phyloP scores from a whole-genome alignment of 345 rosid species.

The Brassica juncea region DNA sequence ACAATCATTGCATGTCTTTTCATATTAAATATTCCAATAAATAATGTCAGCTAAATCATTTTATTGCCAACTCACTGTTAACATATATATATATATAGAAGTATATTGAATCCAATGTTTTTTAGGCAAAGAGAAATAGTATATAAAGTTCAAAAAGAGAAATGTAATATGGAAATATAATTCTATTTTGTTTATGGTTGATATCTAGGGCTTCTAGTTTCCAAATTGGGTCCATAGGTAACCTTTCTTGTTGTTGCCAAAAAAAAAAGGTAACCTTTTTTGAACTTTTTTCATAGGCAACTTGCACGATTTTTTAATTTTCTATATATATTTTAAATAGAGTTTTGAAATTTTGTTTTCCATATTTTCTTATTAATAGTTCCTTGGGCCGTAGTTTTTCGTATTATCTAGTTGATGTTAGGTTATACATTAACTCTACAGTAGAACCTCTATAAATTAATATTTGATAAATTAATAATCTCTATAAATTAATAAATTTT shows the following conservation, averaged over 20 bases:
- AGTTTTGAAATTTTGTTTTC: background rate
- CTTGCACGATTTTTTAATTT: background rate
- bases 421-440: no score
- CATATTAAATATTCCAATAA: constrained; percentile 18
- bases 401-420: background rate
- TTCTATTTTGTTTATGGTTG: background rate
- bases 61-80: constrained; percentile 27
- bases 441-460: no score
- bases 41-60: constrained; percentile 18
- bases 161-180: background rate
- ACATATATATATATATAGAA: constrained; percentile 1
- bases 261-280: background rate
- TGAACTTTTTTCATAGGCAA: background rate
- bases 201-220: background rate
- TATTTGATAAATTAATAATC: no score
- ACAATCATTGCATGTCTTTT: constrained; percentile 42
- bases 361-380: background rate
- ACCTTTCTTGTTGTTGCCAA: no score
- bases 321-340: background rate
- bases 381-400: background rate
- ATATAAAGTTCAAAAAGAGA: no score
- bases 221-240: background rate
- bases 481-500: no score
- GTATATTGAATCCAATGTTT: background rate
- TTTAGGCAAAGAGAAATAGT: background rate